Percentiles rank a stretch among this genome's conserved stretches.
Conservation (phyloP, 805 yeast species). For the Candida vaughaniae region DNA sequence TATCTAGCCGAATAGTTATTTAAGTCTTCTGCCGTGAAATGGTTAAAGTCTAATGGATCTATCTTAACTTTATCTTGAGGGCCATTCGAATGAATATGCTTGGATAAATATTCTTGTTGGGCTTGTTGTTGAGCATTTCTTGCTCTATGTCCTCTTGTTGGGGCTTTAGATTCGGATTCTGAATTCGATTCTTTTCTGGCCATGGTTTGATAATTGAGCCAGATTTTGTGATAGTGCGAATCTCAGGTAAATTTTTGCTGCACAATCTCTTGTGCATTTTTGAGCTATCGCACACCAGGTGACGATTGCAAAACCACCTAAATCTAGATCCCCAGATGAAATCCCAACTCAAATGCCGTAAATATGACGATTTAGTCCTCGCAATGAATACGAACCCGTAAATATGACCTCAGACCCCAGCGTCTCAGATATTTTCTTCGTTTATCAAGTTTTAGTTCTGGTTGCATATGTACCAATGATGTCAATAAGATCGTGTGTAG, state of each 20-base stretch:
- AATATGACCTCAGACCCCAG: too few species aligned
- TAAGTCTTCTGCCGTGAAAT: conserved; percentile 60
- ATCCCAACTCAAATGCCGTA: too few species aligned
- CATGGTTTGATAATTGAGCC: conserved; percentile 10
- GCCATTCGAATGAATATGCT: conserved; percentile 72
- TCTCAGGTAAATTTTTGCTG: too few species aligned
- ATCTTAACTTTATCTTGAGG: conserved; percentile 53
- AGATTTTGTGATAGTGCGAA: too few species aligned
- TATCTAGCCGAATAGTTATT: conserved; percentile 67
- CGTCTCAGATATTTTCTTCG: too few species aligned
- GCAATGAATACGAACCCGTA: too few species aligned
- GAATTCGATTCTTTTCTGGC: conserved; percentile 35
- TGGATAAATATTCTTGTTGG: conserved; percentile 64
- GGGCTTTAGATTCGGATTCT: conserved; percentile 31
- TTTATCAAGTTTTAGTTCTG: too few species aligned
- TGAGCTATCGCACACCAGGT: neutral
- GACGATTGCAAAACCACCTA: neutral
- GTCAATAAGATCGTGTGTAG: too few species aligned
- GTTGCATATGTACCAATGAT: too few species aligned
- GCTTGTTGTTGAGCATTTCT: conserved; percentile 54
- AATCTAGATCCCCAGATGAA: too few species aligned
- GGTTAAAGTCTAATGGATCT: conserved; percentile 68
- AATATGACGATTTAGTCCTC: too few species aligned
- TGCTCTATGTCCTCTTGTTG: conserved; percentile 51
- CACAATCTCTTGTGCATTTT: too few species aligned